Percentiles rank a stretch among this genome's conserved stretches.
Conservation (phyloP, 352 stramenopile genomes). For the Phytophthora constricta region DNA sequence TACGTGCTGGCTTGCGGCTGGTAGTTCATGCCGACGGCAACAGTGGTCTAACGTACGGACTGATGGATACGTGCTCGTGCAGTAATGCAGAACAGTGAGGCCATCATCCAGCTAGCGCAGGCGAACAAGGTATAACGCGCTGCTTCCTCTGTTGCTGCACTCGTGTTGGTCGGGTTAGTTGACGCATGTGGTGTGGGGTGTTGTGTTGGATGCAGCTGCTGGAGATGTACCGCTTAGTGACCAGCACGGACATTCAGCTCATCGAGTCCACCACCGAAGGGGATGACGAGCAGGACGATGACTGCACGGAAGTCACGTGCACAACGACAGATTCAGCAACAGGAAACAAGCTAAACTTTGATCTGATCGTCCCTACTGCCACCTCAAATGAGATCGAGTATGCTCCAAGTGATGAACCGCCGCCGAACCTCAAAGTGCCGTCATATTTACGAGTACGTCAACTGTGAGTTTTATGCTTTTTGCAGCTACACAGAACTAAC, state of each 20-base stretch:
- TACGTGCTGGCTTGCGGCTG: neutral
- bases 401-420: constrained; percentile 63
- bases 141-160: neutral
- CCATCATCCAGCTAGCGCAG: constrained; percentile 63
- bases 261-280: constrained; percentile 77
- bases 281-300: constrained; percentile 51
- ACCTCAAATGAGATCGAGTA: constrained; percentile 83
- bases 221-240: constrained; percentile 79
- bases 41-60: neutral
- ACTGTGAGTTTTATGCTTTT: constrained; percentile 3
- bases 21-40: neutral
- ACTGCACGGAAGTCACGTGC: constrained; percentile 73
- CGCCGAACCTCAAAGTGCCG: constrained; percentile 60
- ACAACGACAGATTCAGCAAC: constrained; percentile 69
- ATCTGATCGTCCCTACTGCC: constrained; percentile 71
- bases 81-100: constrained; percentile 53
- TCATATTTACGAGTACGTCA: constrained; percentile 75
- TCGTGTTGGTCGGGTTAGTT: neutral
- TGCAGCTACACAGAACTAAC: neutral
- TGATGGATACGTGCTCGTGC: neutral
- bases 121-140: constrained; percentile 64
- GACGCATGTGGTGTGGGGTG: neutral
- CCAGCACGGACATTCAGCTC: constrained; percentile 77
- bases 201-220: constrained; percentile 56
- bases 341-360: constrained; percentile 76